Base-by-base conservation (phyloP, 768 basidiomycete species). In the Boletellus sp. region DNA sequence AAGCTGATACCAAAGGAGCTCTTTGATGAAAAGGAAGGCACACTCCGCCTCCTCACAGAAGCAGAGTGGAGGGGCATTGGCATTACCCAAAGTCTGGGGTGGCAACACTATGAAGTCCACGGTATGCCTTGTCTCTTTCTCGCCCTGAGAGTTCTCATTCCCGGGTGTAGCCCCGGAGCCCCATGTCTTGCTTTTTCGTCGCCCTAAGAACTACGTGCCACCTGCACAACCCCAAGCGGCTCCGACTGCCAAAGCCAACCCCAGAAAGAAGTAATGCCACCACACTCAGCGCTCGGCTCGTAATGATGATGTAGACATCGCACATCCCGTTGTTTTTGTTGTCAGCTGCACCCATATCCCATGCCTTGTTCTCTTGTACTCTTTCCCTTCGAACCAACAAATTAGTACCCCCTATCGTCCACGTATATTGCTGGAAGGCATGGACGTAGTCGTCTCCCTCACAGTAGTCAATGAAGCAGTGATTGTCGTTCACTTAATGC, bases 51-150 rank as follows among this genome's bases (percentile, higher is more conserved):
- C 36, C 73, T 98, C 49, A 67, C 80, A 3, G 95, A 99, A 64
- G 71, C 78, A 37, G 96, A 99, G 70, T 99, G 95, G 95, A 79
- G 95, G 66, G 89, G 90, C 0, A 92, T 99, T 48, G 95, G 95
- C 9, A 95, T 97, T 55, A 89, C 87, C 36, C 95, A 99, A 71
- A 94, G 90, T 68, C 74, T 95, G 20, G 94, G 94, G 4, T 98
- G 94, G 94, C 89, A 91, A 63, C 94, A 96, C 61, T 97, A 94
- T 61, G 94, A 94, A 74, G 90, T 94, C n/a, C 94, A 97, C 62
- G 90, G 93, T 87, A 55, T 55, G 77, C 55, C 19, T 33, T n/a
- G 16, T 38, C 13, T 22, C 15, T 34, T 23, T 17, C 42, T 37
- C 43, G 33, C 45, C 22, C 38, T 48, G 17, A 37, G 22, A 15